Conservation (phyloP, 345 rosid genomes). For the Corchorus olitorius region DNA sequence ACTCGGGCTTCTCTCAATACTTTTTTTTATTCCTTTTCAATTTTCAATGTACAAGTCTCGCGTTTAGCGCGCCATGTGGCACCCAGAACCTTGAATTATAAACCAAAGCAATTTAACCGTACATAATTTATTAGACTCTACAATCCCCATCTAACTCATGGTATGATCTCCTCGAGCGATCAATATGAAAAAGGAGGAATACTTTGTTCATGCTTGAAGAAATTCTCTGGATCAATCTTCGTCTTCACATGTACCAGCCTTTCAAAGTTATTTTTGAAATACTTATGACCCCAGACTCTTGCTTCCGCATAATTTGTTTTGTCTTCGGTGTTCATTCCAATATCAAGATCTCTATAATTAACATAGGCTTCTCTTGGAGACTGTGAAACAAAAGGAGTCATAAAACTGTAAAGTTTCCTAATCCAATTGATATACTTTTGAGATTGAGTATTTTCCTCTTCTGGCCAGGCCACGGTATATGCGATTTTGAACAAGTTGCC, state of each 20-base stretch:
- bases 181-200: neutral
- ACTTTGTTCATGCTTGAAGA: neutral
- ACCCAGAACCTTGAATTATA: too few species aligned
- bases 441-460: neutral
- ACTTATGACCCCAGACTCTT: neutral
- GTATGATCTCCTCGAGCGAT: neutral
- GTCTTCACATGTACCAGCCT: neutral
- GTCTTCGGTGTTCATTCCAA: neutral
- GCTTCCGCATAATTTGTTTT: neutral
- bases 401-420: neutral
- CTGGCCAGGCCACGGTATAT: neutral
- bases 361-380: neutral
- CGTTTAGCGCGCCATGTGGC: too few species aligned
- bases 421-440: neutral
- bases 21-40: too few species aligned
- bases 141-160: too few species aligned
- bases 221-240: neutral
- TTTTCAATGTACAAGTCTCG: too few species aligned
- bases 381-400: neutral
- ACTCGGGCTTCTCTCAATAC: too few species aligned
- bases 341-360: neutral
- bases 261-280: neutral
- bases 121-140: too few species aligned
- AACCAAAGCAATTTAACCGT: too few species aligned
- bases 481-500: neutral